Evolutionary conservation across 2,329 filamentous ascomycete genomes (phyloP), one percentile per base, ranked within the genome.

Genomic region (Cladosporium sp.): DNA sequence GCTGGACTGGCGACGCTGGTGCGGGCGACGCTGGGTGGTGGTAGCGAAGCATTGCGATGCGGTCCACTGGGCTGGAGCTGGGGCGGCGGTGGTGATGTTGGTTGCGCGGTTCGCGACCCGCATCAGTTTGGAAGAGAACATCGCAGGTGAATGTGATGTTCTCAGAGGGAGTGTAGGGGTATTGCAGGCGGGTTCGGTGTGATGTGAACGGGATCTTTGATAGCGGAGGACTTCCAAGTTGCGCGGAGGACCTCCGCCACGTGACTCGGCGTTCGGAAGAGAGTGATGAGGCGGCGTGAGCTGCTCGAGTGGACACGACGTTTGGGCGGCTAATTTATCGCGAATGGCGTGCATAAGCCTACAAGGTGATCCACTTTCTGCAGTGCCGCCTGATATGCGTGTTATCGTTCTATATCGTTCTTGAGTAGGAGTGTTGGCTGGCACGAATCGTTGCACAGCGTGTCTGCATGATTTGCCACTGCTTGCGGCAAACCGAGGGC

Each of bases 1-100:
- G 56, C 79, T 82, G 23, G 81, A 83, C 51, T 79, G 76, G 70
- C 83, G 80, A 65, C 82, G 79, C 69, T 84, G 81, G 72, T 83
- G 82, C 51, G 73, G 67, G 32, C 74, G 75, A 53, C 75, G 76
- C 58, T 58, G 54, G 53, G 54, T 51, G 54, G 56, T 43, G 66
- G 78, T 66, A 63, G 70, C 67, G 70, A 73, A 73, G 73, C 70
- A 78, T 77, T 69, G 69, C 48, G 54, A 54, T 39, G 70, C 63
- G 32, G 67, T 65, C 48, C 68, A 69, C 48, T 68, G 68, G 36
- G 69, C 70, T 34, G 65, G 72, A 73, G 57, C 75, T 75, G 60
- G 74, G 75, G 67, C 73, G 71, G 69, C 65, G 46, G 69, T 69
- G 32, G 68, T 67, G 51, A 70, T 67, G 25, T 69, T 51, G 57